These are phyloP conservation scores for Pseudozyma pruni DNA, from an alignment of 1,284 basidiomycete species.

Conservation along the genomic window DNA sequence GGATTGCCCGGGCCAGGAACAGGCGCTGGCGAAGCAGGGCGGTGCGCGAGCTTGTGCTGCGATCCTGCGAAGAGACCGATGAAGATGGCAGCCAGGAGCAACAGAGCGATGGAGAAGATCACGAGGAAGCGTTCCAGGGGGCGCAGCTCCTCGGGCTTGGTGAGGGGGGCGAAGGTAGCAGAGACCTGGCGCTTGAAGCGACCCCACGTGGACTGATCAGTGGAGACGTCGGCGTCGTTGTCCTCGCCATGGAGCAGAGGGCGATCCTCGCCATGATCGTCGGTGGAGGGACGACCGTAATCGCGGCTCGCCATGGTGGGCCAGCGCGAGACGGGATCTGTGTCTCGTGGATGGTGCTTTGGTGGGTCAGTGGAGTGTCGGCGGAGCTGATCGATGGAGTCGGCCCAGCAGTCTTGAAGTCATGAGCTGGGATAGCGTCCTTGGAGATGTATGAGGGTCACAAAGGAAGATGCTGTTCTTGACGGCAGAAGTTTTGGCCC, in stretches of 20 bases:
- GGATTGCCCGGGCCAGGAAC: constrained; percentile 52
- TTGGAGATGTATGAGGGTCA: no score
- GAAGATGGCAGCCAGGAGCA: constrained; percentile 85
- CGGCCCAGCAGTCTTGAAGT: no score
- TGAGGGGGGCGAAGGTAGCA: constrained; percentile 48
- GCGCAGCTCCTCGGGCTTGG: constrained; percentile 77
- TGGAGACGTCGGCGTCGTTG: not conserved
- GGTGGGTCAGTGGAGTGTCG: no score
- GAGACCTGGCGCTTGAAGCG: constrained; percentile 47
- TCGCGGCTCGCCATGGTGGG: constrained; percentile 32
- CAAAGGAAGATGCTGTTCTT: no score
- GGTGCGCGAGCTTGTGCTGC: constrained; percentile 69
- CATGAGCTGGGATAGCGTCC: no score
- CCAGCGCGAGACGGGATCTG: not conserved
- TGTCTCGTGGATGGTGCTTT: not conserved
- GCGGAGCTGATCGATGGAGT: no score
- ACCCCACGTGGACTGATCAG: constrained; percentile 22
- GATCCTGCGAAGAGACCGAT: constrained; percentile 79
- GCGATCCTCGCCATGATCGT: constrained; percentile 42
- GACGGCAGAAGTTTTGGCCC: no score
- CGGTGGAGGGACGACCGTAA: constrained; percentile 51
- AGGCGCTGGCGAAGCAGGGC: constrained; percentile 44
- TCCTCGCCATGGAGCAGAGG: constrained; percentile 25
- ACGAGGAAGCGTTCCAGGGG: constrained; percentile 86
- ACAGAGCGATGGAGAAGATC: constrained; percentile 77